phyloP scores from a whole-genome alignment of 257 asterid species.

The Eustoma russellianum region DNA sequence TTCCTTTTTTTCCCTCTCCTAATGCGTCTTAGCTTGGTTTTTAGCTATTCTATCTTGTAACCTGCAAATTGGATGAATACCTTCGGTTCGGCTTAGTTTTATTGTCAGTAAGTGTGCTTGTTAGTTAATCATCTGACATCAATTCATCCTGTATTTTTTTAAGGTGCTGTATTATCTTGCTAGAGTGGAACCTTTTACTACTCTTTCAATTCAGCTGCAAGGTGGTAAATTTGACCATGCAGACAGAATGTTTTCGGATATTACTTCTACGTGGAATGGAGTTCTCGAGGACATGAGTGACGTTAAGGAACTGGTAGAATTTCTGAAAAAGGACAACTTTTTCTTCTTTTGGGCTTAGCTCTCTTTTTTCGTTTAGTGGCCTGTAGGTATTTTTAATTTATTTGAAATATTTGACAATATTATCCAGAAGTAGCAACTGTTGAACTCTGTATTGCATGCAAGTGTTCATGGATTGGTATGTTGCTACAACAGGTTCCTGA shows the following conservation, averaged over 20 bases:
- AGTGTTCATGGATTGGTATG: conserved; percentile 2
- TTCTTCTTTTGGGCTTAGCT: not conserved
- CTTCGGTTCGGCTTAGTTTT: not conserved
- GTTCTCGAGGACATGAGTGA: conserved; percentile 99
- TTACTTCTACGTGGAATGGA: conserved; percentile 91
- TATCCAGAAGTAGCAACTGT: not conserved
- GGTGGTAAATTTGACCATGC: conserved; percentile 99
- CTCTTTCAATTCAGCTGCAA: conserved; percentile 94
- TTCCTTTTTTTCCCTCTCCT: conserved; percentile 9
- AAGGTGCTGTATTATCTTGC: conserved; percentile 92
- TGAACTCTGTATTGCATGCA: not conserved
- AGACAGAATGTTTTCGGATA: conserved; percentile 93
- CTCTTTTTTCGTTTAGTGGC: not conserved
- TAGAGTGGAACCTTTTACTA: conserved; percentile 94
- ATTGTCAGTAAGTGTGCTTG: not conserved
- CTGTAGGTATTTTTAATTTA: not conserved
- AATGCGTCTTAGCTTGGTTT: conserved; percentile 1
- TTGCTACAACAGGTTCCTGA: conserved; percentile 66
- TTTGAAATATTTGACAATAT: not conserved
- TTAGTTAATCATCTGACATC: conserved; percentile 1
- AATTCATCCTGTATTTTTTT: conserved; percentile 15
- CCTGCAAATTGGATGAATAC: not conserved
- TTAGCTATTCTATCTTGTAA: not conserved
- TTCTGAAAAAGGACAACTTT: not conserved
- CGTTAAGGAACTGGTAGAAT: conserved; percentile 86